phyloP scores from a whole-genome alignment of 1,284 basidiomycete species.

The Fomitopsis palustris region DNA sequence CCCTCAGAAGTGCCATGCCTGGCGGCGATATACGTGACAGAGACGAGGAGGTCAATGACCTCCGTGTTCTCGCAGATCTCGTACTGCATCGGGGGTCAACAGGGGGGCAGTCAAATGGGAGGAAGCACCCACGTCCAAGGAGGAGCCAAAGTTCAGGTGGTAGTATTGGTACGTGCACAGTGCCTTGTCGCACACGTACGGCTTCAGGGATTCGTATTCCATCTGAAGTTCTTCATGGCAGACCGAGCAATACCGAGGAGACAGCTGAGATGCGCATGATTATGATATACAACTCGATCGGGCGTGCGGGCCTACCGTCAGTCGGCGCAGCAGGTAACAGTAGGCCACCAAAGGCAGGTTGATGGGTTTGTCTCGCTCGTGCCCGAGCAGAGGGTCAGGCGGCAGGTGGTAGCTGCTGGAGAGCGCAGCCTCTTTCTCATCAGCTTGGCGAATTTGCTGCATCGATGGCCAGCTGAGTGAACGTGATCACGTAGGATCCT shows the following conservation, averaged over 20 bases:
- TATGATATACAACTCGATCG: background rate
- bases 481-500: background rate
- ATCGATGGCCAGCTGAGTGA: background rate
- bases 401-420: conserved; percentile 42
- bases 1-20: conserved; percentile 46
- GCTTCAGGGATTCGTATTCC: conserved; percentile 57
- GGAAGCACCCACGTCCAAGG: conserved; percentile 47
- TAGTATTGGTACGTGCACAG: conserved; percentile 66
- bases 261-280: conserved; percentile 38
- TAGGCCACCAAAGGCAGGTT: conserved; percentile 58
- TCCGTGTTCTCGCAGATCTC: conserved; percentile 57
- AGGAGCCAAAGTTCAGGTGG: conserved; percentile 54
- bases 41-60: conserved; percentile 59
- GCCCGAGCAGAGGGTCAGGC: conserved; percentile 43
- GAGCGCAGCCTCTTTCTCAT: conserved; percentile 42
- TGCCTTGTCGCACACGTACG: conserved; percentile 58
- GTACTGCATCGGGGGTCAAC: conserved; percentile 36
- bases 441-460: conserved; percentile 37
- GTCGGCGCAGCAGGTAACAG: conserved; percentile 54
- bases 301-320: conserved; percentile 40
- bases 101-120: background rate
- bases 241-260: conserved; percentile 57
- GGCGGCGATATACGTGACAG: conserved; percentile 54
- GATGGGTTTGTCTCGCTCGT: conserved; percentile 32
- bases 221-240: conserved; percentile 54